Evolutionary conservation across 2,329 filamentous ascomycete genomes (phyloP).

Genomic region (Fusarium sublunatum): DNA sequence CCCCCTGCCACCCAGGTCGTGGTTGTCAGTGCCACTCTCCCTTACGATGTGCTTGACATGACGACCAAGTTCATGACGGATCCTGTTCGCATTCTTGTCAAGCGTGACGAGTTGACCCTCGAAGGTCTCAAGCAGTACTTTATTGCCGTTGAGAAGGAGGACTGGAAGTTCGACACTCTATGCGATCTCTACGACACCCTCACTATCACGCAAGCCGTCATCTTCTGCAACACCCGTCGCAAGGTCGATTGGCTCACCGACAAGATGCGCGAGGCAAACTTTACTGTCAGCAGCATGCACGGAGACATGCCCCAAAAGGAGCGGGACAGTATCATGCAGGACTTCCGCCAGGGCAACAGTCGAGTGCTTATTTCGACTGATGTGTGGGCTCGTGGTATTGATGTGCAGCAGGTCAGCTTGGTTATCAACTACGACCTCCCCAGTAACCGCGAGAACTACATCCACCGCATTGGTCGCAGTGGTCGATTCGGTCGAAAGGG

Average conservation of each 20-base stretch:
- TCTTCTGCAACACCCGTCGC: slow-evolving; percentile 98
- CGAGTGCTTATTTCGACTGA: slow-evolving; percentile 97
- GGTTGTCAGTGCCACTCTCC: slow-evolving; percentile 94
- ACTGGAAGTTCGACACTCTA: slow-evolving; percentile 99
- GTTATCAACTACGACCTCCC: slow-evolving; percentile 99
- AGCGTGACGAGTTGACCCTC: slow-evolving; percentile 97
- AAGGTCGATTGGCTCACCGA: slow-evolving; percentile 99
- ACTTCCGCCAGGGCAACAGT: slow-evolving; percentile 96
- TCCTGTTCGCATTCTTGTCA: slow-evolving; percentile 94
- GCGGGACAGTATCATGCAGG: slow-evolving; percentile 98
- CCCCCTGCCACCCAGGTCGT: slow-evolving; percentile 98
- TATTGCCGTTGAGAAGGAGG: slow-evolving; percentile 98
- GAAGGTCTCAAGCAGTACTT: slow-evolving; percentile 99
- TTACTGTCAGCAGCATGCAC: slow-evolving; percentile 98
- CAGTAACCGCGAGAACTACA: slow-evolving; percentile 99
- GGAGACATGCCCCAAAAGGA: slow-evolving; percentile 99
- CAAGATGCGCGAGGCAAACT: slow-evolving; percentile 99
- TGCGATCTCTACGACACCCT: slow-evolving; percentile 99
- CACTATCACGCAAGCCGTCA: slow-evolving; percentile 98
- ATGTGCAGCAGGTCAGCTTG: slow-evolving; percentile 96
- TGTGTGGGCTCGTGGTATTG: slow-evolving; percentile 97
- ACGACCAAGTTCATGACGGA: slow-evolving; percentile 99
- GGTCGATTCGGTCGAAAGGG: slow-evolving; percentile 97
- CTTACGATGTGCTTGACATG: slow-evolving; percentile 98
- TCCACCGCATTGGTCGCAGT: slow-evolving; percentile 96